Evolutionary conservation across 139 green algal genomes (phyloP), one percentile per base, ranked within the genome.

Genomic region (Coelastrella sp.): DNA sequence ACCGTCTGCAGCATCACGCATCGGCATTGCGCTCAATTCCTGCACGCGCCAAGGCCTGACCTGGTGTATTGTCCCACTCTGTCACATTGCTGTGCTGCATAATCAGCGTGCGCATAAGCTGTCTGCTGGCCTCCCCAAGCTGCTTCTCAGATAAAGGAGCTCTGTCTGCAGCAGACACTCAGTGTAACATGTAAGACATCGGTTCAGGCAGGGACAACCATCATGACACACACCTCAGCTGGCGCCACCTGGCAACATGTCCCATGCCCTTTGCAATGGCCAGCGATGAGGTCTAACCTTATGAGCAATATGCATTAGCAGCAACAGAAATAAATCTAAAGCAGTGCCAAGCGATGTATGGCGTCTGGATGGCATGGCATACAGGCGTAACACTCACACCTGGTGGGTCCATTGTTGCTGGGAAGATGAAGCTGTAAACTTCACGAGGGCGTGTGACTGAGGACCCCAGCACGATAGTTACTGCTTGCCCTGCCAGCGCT

Each of bases 61-160:
- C 83, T 81, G 68, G 83, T 13, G 83, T 16, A 5, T 19, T 11
- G 14, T 80, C 83, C 83, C 83, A 88, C 83, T 88, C 83, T 68
- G 61, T 75, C 7, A 88, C 66, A 3, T 58, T 73, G 14, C 57
- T 10, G 68, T 88, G 83, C 83, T 88, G 23, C 83, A 88, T 88
- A 54, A 88, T 32, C 19, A 88, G 54, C 17, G 68, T n/a, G 11
- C 83, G 66, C 68, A 88, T 32, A 47, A 88, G 47, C 68, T 57
- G 22, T 6, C 83, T 58, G 20, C 16, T 60, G 13, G 83, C 83
- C 23, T 58, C 83, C 23, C 65, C 60, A 58, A 88, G 60, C 47
- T 66, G 13, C 7, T 14, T 80, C 4, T 80, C 83, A 58, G 32
- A 23, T 8, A 64, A 64, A 47, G 64, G 64, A 32, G 22, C 3